Evolutionary conservation across 306 rosid species (phyloP).

Genomic region (Morella rubra): DNA sequence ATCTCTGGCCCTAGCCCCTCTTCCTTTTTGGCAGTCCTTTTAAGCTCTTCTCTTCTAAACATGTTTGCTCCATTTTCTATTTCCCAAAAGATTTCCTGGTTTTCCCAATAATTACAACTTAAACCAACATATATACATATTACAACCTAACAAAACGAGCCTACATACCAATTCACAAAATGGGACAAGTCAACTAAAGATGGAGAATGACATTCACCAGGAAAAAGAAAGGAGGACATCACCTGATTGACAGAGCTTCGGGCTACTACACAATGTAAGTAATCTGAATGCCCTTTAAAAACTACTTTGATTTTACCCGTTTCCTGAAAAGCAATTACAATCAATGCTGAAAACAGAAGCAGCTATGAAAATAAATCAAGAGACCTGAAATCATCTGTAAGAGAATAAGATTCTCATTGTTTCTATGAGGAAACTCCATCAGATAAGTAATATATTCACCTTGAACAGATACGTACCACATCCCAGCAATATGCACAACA

Average conservation of each 20-base stretch:
- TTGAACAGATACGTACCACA: constrained; percentile 75
- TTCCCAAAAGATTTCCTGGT: neutral
- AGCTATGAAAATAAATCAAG: constrained; percentile 8
- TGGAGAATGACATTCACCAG: constrained; percentile 12
- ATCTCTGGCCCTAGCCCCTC: neutral
- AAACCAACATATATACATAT: neutral
- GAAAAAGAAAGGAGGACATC: constrained; percentile 19
- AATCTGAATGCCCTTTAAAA: constrained; percentile 85
- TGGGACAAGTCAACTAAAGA: neutral
- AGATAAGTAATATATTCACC: constrained; percentile 38
- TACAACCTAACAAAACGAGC: neutral
- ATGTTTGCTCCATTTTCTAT: neutral
- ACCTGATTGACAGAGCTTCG: constrained; percentile 87
- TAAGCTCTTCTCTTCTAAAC: neutral
- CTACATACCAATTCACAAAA: constrained; percentile 13
- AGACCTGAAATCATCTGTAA: neutral
- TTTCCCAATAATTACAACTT: neutral
- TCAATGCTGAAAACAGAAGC: constrained; percentile 17
- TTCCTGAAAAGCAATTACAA: constrained; percentile 50
- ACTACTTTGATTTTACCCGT: constrained; percentile 69
- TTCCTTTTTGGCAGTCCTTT: neutral
- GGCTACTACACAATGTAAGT: constrained; percentile 83
- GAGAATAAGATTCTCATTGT: neutral
- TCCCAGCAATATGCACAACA: constrained; percentile 97
- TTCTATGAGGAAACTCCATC: neutral